Base-by-base conservation (phyloP, 768 basidiomycete species). In the Imleria badia region DNA sequence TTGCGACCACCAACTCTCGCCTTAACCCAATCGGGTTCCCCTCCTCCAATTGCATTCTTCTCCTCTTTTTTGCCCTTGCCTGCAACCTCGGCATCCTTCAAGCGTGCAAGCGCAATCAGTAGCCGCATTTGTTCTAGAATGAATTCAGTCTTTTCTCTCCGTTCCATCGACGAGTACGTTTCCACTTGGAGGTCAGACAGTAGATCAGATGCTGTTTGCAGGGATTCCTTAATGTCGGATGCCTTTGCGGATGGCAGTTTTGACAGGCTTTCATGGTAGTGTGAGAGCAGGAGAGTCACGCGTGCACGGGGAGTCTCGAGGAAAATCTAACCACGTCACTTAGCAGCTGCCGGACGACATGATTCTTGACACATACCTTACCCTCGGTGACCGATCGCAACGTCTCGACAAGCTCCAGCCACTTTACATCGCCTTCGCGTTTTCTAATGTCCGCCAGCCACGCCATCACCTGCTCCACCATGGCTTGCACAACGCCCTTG, bases 161-260 rank as follows among this genome's bases (percentile, higher is more conserved):
- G 86, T 60, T 98, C 93, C 97, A 99, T 98, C 7, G 92, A 94
- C 14, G 95, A 98, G 70, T 98, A 99, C 2, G 97, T 98, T 74
- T 99, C 97, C 36, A 99, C 95, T 75, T 98, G 95, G 3, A 99
- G 83, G 54, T 99, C 97, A 22, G 88, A 88, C 56, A 98, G 79
- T 29, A 98, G 76, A 59, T 98, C 97, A 0, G 92, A 94, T 7
- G 97, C 94, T 0, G 86, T 88, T 63, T 89, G 84, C 36, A 93
- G 74, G 39, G 86, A 83, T 62, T 91, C 88, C 60, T 88, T 89
- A 19, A 68, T 58, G 9, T 66, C 50, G 0, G 72, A 46, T 26
- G 76, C 62, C 20, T 71, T 67, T 11, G 79, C 68, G 22, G 79
- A 75, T 41, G 79, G 65, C 1, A 77, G 60, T 49, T 76, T 73